Base-by-base conservation (phyloP, 305 asterid species). In the Stenogyne calaminthoides region DNA sequence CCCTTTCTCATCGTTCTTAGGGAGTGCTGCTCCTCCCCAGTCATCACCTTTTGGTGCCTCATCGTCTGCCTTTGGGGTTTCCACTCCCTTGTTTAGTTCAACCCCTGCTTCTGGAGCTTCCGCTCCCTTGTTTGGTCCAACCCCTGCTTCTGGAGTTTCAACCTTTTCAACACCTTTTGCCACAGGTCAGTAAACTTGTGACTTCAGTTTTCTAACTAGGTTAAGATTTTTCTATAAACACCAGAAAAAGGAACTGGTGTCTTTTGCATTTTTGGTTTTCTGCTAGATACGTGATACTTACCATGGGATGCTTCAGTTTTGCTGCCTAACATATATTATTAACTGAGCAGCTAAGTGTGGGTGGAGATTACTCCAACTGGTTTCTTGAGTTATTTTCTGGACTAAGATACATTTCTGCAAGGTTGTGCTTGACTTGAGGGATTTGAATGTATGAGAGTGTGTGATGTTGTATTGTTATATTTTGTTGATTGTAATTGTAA, bases 31-130 rank as follows among this genome's bases (percentile, higher is more conserved):
- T 80, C 52, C 93, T 64, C 86, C 96, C 1, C 97, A 90, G 83
- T 62, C 89, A 47, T 85, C 96, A 29, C 90, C 86, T 59, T 92
- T 89, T 83, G 81, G 85, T 40, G 78, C 91, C 83, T 77, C 97
- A 19, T 75, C 84, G 8, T 79, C 96, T 55, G 81, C 86, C 59
- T 80, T 87, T 42, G 81, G 84, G 49, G 60, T 73, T 62, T 80
- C 90, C 18, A 77, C 87, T 61, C 83, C 96, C 59, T 65, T 87
- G 77, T 87, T 89, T 85, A 58, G 79, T 76, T 80, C 98, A 46
- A 88, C 94, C 70, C 96, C 91, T 27, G 76, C 96, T 78, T 70
- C 97, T 72, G 95, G 90, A 34, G 86, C 69, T 62, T 82, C 97
- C n/a, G n/a, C 87, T 61, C 83, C 96, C 59, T 65, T 87, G 77